A percentile compares a stretch with the other conserved stretches of the same genome.
phyloP scores from a whole-genome alignment of 2,329 filamentous ascomycete genomes.

The Dothistroma pini region DNA sequence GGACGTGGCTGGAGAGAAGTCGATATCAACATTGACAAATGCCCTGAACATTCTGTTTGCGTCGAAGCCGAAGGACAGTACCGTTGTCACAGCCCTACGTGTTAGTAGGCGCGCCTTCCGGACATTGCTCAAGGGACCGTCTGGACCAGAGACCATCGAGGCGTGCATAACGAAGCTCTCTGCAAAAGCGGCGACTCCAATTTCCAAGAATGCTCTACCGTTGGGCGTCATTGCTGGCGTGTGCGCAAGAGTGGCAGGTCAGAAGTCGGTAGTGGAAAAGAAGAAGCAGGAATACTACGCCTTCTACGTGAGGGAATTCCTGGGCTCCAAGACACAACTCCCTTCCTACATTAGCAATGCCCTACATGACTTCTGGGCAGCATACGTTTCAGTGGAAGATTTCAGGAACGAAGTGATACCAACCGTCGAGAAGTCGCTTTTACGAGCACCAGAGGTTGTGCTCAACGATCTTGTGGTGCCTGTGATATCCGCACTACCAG shows the following conservation, averaged over 20 bases:
- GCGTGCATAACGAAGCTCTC: slow-evolving; percentile 65
- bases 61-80: slow-evolving; percentile 57
- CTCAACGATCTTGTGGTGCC: slow-evolving; percentile 73
- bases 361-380: slow-evolving; percentile 75
- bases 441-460: slow-evolving; percentile 87
- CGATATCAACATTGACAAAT: slow-evolving; percentile 67
- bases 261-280: slow-evolving; percentile 59
- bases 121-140: slow-evolving; percentile 61
- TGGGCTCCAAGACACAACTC: slow-evolving; percentile 71
- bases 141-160: slow-evolving; percentile 58
- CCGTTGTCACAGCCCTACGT: slow-evolving; percentile 70
- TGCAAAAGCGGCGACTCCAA: slow-evolving; percentile 61
- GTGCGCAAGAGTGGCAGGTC: slow-evolving; percentile 64
- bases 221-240: slow-evolving; percentile 87
- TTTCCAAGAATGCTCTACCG: slow-evolving; percentile 68
- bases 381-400: slow-evolving; percentile 70
- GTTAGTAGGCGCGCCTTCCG: slow-evolving; percentile 77
- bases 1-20: slow-evolving; percentile 61
- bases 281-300: slow-evolving; percentile 70
- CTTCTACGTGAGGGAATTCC: slow-evolving; percentile 81
- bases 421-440: slow-evolving; percentile 78
- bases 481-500: slow-evolving; percentile 66
- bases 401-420: slow-evolving; percentile 72
- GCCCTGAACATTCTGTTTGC: slow-evolving; percentile 74
- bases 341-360: slow-evolving; percentile 69